These are phyloP conservation scores for Lentinula raphanica DNA, from an alignment of 768 basidiomycete genomes.

Conservation along the genomic window DNA sequence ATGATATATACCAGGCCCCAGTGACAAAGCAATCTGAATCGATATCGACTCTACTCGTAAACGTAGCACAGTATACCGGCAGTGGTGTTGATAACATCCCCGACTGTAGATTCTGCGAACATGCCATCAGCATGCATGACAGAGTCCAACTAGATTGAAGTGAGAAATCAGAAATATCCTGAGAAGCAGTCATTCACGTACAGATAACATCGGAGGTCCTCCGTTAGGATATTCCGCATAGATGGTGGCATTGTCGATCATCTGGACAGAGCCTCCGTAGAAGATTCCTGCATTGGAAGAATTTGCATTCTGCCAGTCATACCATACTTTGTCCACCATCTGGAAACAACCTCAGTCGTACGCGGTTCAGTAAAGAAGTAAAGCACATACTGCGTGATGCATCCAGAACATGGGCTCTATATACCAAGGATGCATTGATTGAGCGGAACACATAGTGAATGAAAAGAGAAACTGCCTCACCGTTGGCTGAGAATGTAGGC, in stretches of 20 bases:
- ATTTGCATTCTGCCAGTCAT: constrained; percentile 26
- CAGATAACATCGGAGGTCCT: constrained; percentile 18
- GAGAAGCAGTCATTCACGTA: constrained; percentile 4
- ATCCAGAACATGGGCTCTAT: constrained; percentile 31
- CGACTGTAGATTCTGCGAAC: constrained; percentile 17
- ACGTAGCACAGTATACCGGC: constrained; percentile 29
- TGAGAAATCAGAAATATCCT: too few relatives aligned
- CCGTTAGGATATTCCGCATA: constrained; percentile 21
- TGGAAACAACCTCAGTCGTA: background rate
- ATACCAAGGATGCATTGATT: background rate
- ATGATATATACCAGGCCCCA: background rate
- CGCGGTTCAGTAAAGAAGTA: background rate
- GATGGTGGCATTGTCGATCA: constrained; percentile 14
- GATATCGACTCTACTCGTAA: constrained; percentile 21
- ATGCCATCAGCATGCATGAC: constrained; percentile 23
- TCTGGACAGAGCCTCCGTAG: constrained; percentile 26
- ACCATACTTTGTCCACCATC: constrained; percentile 35
- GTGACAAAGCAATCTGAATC: too few relatives aligned
- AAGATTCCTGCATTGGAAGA: constrained; percentile 20
- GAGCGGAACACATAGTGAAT: background rate
- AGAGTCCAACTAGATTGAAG: constrained; percentile 17
- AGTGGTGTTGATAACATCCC: constrained; percentile 25
- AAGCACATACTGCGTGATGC: constrained; percentile 25
- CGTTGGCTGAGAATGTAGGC: constrained; percentile 27
- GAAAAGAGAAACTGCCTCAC: constrained; percentile 9